Evolutionary conservation across 179 eudicot genomes (phyloP).

Genomic region (Spinacia oleracea): DNA sequence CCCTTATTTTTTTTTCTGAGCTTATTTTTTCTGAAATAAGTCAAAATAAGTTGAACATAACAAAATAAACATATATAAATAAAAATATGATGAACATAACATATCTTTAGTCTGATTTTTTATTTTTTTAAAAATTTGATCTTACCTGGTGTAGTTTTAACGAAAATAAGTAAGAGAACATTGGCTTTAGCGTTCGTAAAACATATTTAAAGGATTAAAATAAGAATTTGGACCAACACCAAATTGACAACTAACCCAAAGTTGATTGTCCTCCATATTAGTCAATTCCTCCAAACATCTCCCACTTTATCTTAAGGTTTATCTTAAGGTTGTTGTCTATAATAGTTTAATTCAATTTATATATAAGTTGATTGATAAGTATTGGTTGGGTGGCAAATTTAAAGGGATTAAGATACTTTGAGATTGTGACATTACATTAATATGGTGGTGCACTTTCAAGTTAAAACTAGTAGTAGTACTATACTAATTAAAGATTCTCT

Average conservation of each 20-base stretch:
- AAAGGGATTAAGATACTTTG: not conserved
- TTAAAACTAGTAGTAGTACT: not conserved
- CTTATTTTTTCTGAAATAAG: too few species aligned
- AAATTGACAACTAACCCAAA: slow-evolving; percentile 32
- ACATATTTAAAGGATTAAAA: not conserved
- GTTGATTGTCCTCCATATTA: slow-evolving; percentile 9
- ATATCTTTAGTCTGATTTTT: too few species aligned
- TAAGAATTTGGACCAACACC: slow-evolving; percentile 19
- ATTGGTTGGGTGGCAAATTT: not conserved
- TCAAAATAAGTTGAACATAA: too few species aligned
- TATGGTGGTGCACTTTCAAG: slow-evolving; percentile 7
- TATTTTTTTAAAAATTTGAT: too few species aligned
- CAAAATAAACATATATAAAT: too few species aligned
- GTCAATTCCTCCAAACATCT: slow-evolving; percentile 13
- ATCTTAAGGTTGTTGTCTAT: slow-evolving; percentile 13
- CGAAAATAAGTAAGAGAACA: too few species aligned
- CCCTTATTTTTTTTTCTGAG: too few species aligned
- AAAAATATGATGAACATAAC: too few species aligned
- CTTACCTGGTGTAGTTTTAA: too few species aligned
- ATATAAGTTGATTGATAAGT: not conserved
- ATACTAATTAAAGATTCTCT: slow-evolving; percentile 7
- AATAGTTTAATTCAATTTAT: not conserved
- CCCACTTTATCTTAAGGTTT: slow-evolving; percentile 24
- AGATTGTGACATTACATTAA: not conserved
- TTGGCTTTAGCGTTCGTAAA: too few species aligned